Base-by-base conservation (phyloP, 2,329 filamentous ascomycete genomes). In the Fusarium sarcochroum region DNA sequence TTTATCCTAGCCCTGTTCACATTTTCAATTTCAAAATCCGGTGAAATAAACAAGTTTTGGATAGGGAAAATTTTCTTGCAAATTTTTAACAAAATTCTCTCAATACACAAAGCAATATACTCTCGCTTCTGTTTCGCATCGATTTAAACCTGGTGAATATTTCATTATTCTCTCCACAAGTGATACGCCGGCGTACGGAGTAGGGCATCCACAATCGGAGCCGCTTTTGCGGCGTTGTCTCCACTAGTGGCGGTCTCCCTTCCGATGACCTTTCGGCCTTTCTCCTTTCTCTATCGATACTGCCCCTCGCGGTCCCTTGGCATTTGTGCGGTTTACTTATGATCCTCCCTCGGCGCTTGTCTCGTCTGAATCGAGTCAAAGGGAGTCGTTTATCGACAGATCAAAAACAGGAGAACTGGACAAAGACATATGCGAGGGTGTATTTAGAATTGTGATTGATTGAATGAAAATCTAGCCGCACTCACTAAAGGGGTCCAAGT, bases 21-120 rank as follows among this genome's bases (percentile, higher is more conserved):
- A 60, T 44, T 60, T 63, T 50, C 45, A 67, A 67, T 67, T 64
- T 68, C 38, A 51, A 35, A 64, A 63, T 49, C 52, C 53, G 38
- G 63, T 63, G 55, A n/a, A 25, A 68, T 48, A 68, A 60, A 45
- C 37, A 68, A 55, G 21, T 65, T 54, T 35, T 67, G 23, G n/a
- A 15, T 15, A n/a, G 27, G n/a, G 34, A 45, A 60, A 32, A 51
- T 40, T 55, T 63, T n/a, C 3, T 10, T 3, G 13, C 10, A 30
- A 13, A 30, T 4, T 52, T 25, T 48, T 17, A 13, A n/a, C n/a
- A 45, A 8, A 7, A 21, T n/a, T 18, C 37, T 23, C 23, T 32
- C 42, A 37, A 20, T 30, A 6, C 23, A 44, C 34, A 55, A 55
- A 32, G 37, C 11, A 60, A 65, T n/a, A 38, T 14, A n/a, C 40